These are phyloP conservation scores for Talaromyces sp. DNA, from an alignment of 2,329 filamentous ascomycete genomes.

Conservation along the genomic window DNA sequence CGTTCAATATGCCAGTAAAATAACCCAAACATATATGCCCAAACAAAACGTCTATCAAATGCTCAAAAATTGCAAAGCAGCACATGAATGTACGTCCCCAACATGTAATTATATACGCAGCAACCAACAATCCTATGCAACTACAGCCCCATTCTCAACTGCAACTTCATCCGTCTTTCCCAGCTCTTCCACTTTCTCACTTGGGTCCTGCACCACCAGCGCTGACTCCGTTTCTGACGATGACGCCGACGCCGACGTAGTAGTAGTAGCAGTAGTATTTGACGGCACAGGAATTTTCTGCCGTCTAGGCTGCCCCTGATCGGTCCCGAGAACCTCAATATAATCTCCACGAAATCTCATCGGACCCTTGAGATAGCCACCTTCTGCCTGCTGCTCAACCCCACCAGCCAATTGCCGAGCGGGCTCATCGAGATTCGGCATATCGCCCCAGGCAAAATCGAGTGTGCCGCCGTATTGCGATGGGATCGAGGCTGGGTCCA, in stretches of 20 bases:
- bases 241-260: neutral
- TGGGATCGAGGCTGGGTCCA: constrained; percentile 76
- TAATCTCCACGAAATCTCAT: constrained; percentile 28
- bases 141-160: neutral
- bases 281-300: constrained; percentile 19
- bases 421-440: constrained; percentile 62
- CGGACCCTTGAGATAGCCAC: constrained; percentile 27
- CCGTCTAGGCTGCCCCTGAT: constrained; percentile 27
- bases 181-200: constrained; percentile 8
- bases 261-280: neutral
- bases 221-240: neutral
- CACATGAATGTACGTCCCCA: neutral
- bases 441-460: constrained; percentile 72
- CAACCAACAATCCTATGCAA: neutral
- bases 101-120: neutral
- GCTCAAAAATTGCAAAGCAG: neutral
- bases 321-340: constrained; percentile 28
- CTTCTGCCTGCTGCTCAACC: constrained; percentile 22
- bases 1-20: neutral
- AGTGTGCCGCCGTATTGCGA: constrained; percentile 84
- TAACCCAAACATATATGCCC: neutral
- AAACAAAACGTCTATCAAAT: neutral
- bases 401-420: constrained; percentile 27
- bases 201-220: neutral
- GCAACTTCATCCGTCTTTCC: neutral